Evolutionary conservation across 2,329 filamentous ascomycete genomes (phyloP).

Genomic region (Pseudogymnoascus sp.): DNA sequence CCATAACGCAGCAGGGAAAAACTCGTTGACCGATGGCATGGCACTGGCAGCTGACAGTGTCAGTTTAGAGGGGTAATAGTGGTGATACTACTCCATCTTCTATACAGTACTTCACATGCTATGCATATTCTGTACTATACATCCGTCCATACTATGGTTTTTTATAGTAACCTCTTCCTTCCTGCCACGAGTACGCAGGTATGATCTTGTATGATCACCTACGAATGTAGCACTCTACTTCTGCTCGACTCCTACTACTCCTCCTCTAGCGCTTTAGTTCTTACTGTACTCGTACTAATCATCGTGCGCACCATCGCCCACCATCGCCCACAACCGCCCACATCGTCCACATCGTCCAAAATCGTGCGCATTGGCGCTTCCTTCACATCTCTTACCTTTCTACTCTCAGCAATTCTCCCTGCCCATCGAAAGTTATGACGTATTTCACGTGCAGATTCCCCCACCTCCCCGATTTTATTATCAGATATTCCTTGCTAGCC

Average conservation of each 20-base stretch:
- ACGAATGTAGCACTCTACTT: not conserved
- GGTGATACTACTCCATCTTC: not conserved
- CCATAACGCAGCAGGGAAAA: not conserved
- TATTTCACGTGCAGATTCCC: not conserved
- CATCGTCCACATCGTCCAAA: not conserved
- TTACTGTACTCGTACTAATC: too few species aligned
- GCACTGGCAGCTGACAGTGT: not conserved
- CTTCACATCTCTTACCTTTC: not conserved
- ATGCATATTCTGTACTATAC: too few species aligned
- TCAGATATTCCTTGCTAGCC: slow-evolving; percentile 3
- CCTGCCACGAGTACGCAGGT: not conserved
- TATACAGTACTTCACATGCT: too few species aligned
- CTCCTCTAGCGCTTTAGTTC: too few species aligned
- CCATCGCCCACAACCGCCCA: too few species aligned
- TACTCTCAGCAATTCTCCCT: not conserved
- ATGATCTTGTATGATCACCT: not conserved
- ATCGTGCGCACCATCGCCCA: too few species aligned
- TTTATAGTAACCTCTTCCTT: not conserved
- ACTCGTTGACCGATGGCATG: not conserved
- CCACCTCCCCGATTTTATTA: slow-evolving; percentile 5
- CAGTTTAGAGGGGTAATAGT: not conserved
- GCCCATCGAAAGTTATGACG: not conserved
- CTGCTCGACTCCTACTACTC: too few species aligned
- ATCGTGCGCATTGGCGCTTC: slow-evolving; percentile 1
- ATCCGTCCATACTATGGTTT: not conserved